Percentiles rank a stretch among this genome's conserved stretches.
Conservation (phyloP, 768 basidiomycete genomes). For the Zangia roseola region DNA sequence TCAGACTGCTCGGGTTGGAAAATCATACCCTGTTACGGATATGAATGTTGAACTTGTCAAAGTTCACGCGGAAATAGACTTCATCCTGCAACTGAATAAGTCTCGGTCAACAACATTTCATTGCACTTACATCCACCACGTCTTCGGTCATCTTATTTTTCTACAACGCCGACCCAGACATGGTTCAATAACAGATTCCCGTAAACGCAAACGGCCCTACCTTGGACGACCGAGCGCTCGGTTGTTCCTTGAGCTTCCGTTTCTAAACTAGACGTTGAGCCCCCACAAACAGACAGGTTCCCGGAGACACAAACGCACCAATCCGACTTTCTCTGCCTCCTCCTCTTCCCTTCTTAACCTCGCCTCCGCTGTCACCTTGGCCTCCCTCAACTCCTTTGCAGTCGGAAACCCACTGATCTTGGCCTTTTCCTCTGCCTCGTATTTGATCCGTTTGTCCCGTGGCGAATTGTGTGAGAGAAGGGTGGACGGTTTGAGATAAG, state of each 20-base stretch:
- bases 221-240: constrained; percentile 50
- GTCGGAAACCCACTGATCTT: constrained; percentile 78
- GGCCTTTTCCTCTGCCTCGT: constrained; percentile 74
- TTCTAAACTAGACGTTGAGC: constrained; percentile 47
- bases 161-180: constrained; percentile 36
- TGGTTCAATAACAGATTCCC: neutral
- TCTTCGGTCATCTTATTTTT: constrained; percentile 45
- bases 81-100: constrained; percentile 46
- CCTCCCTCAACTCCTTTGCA: constrained; percentile 72
- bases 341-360: constrained; percentile 69
- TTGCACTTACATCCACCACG: constrained; percentile 61
- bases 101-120: neutral
- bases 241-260: constrained; percentile 52
- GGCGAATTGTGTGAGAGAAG: constrained; percentile 76
- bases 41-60: constrained; percentile 81
- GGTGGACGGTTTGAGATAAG: constrained; percentile 82
- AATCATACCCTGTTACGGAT: constrained; percentile 77
- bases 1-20: neutral
- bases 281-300: neutral
- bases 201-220: constrained; percentile 30
- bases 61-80: constrained; percentile 85
- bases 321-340: constrained; percentile 67
- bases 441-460: constrained; percentile 74
- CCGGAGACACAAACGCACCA: constrained; percentile 47
- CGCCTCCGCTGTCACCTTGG: constrained; percentile 62